Evolutionary conservation across 805 yeast species (phyloP), one percentile per base, ranked within the genome.

Genomic region (Kuraishia capsulata): DNA sequence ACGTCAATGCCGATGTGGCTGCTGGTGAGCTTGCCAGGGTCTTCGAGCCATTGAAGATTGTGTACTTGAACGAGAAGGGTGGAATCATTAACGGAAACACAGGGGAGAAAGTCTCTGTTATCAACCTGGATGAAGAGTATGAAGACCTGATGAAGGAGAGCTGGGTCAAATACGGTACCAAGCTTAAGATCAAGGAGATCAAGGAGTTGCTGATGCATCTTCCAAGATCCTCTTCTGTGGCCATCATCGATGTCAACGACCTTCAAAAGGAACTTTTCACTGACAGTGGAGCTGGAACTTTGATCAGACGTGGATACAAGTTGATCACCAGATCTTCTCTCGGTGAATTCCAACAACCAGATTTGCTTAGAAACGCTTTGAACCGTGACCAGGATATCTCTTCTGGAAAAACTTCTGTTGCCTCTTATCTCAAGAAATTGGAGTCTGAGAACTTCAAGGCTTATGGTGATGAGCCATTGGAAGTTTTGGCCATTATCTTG

Each of bases 151-250:
- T 92, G 78, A 82, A 88, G 59, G 88, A 92, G 64, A 75, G 92
- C 23, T 92, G 99, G 99, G 97, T 92, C 50, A 90, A 92, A 62
- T 92, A 90, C 61, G 99, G 99, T 49, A 92, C 99, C 43, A 92
- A 92, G 66, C 73, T 92, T 59, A 92, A 92, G 69, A 90, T 92
- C 59, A 89, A 83, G 61, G 97, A 92, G 64, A 92, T 92, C 61
- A 88, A 86, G 61, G 98, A 92, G 53, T 73, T 92, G 56, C 75
- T 92, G 56, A 90, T 85, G 65, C 89, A 82, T 57, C 73, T 92
- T 58, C 99, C 99, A 43, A 80, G 97, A 61, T 86, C 97, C 3
- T 88, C 97, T 1, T 88, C 97, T 4, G 99, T 92, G 36, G 98
- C 99, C 33, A 92, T 92, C 57, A 92, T 92, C 52, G 85, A 90